Evolutionary conservation across 2,329 filamentous ascomycete genomes (phyloP), one percentile per base, ranked within the genome.

Genomic region (Magnaporthiopsis incrustans): DNA sequence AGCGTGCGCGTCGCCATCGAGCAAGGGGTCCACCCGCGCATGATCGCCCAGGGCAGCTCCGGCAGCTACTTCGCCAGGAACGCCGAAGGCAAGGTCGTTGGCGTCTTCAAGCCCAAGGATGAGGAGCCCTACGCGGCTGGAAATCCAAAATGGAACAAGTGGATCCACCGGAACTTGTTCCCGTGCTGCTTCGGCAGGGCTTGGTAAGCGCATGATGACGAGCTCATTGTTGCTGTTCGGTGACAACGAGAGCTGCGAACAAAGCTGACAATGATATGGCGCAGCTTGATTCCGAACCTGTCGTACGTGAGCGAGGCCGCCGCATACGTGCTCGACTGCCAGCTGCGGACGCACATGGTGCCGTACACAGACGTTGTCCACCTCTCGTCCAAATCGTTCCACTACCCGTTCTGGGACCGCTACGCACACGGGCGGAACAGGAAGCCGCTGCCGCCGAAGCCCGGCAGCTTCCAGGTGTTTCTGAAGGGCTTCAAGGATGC

Each of bases 121-220:
- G 95, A 99, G 78, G 96, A 99, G 76, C 95, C 95, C 0, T 99
- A 97, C 73, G 95, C 95, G 1, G 95, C 91, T 38, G 90, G 92
- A 69, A 99, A 99, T 73, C 95, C 95, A 7, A 99, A 99, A 75
- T 98, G 94, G 94, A 98, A 96, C 70, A 99, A 99, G 77, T 99
- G 95, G 95, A 93, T 99, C 79, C 95, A 99, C 76, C 85, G 95
- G 68, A 99, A 99, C 74, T 75, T 99, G 68, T 98, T 99, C 70
- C 95, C 95, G 11, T 99, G 96, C 78, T 97, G 91, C 76, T 99
- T 99, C 71, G 95, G 95, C 25, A 84, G 95, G 71, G 93, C 94
- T 59, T 98, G 92, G 84, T 87, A 75, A 63, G 81, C 74, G n/a
- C 11, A 25, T 25, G 5, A 22, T 22, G 44, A 15, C 44, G 4